Evolutionary conservation across 257 asterid species (phyloP).

Genomic region (Oldenlandia corymbosa): DNA sequence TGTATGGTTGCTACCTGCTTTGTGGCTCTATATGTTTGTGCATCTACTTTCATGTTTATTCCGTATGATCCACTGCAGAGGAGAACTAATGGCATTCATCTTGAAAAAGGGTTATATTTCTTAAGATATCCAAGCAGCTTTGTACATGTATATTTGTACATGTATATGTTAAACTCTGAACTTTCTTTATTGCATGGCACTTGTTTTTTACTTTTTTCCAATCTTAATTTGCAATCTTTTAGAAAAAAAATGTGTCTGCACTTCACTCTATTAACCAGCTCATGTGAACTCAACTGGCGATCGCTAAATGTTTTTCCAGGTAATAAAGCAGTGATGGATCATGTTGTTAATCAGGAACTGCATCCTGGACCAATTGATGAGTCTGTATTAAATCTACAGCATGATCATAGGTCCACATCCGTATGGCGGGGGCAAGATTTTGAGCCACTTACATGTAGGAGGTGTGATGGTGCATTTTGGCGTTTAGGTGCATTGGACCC

Average conservation of each 20-base stretch:
- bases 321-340: slow-evolving; percentile 10
- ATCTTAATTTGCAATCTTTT: background rate
- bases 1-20: background rate
- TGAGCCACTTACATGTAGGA: slow-evolving; percentile 71
- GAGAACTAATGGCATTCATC: background rate
- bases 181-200: too few species aligned
- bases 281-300: slow-evolving; percentile 1
- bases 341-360: slow-evolving; percentile 21
- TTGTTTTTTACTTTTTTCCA: background rate
- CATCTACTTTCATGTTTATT: background rate
- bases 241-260: background rate
- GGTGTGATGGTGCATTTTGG: slow-evolving; percentile 87
- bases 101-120: background rate
- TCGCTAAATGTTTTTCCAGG: slow-evolving; percentile 8
- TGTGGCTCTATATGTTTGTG: background rate
- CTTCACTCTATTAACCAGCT: background rate
- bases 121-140: background rate
- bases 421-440: slow-evolving; percentile 73
- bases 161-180: too few species aligned
- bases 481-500: slow-evolving; percentile 64
- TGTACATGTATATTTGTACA: background rate
- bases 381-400: slow-evolving; percentile 60
- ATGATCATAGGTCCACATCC: slow-evolving; percentile 68
- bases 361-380: slow-evolving; percentile 77
- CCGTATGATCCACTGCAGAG: background rate